Base-by-base conservation (phyloP, 2,329 filamentous ascomycete genomes). In the Myriosclerotinia curreyana region DNA sequence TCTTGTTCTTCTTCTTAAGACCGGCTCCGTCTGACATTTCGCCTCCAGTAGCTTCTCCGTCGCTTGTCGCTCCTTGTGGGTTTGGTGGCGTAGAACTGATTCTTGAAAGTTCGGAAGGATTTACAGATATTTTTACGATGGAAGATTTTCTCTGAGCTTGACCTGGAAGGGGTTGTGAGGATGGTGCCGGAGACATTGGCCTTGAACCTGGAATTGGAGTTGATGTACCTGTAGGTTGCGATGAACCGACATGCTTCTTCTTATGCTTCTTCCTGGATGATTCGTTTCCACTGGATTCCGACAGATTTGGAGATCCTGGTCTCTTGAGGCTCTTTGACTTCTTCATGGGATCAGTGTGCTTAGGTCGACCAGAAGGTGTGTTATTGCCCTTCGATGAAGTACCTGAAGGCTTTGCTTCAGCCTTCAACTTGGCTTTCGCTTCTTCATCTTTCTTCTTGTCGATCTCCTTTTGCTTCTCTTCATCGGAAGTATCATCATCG, bases 261-360 rank as follows among this genome's bases (percentile, higher is more conserved):
- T 89, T 85, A 74, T 83, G 85, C 79, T 91, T 91, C 78, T 95
- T 92, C 69, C 89, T 88, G 31, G 87, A 86, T 0, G 91, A 94
- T 75, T 98, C 94, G 70, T 93, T 96, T 61, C 92, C 94, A 74
- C 92, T 96, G 12, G 92, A 92, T 74, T 98, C 94, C 0, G 74
- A 97, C 40, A 90, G 82, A 68, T 93, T 89, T 3, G 93, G 92
- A 20, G 92, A 96, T 22, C 92, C 92, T 40, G 91, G 84, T 38
- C 94, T 87, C 79, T 97, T 97, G 60, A 94, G 83, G 40, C 77
- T 76, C 40, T 83, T 73, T 4, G 74, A 73, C 68, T 82, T 82
- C 71, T 83, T 84, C 62, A 79, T 71, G 20, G 80, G 72, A 70
- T 86, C 81, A 5, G 73, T 75, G 68, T 81, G 78, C 69, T 84